phyloP scores from a whole-genome alignment of 306 rosid species.

The Argentina anserina region DNA sequence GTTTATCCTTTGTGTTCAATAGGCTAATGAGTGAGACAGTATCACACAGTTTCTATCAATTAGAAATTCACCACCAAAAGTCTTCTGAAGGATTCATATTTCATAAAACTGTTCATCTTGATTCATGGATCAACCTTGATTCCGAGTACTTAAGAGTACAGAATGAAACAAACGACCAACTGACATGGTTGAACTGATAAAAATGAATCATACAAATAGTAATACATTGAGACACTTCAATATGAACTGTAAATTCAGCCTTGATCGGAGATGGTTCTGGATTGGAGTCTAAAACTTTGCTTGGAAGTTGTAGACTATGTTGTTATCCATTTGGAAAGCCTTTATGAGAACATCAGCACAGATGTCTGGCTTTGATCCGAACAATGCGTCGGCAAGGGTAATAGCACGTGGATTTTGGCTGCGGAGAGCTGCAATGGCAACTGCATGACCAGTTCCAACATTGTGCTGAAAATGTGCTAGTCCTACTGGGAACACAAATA shows the following conservation, averaged over 20 bases:
- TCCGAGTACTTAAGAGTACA: background rate
- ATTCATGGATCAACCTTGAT: background rate
- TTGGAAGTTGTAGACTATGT: background rate
- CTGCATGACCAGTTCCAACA: constrained; percentile 7
- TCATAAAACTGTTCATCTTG: background rate
- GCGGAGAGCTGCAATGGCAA: constrained; percentile 33
- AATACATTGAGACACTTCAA: background rate
- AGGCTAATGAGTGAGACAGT: background rate
- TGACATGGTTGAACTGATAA: background rate
- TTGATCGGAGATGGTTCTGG: background rate
- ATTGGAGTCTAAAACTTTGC: constrained; percentile 23
- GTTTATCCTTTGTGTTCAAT: background rate
- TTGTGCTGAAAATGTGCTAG: constrained; percentile 33
- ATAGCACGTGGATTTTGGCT: constrained; percentile 38
- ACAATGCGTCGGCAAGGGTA: constrained; percentile 25
- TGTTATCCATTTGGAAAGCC: constrained; percentile 29
- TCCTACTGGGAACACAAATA: constrained; percentile 34
- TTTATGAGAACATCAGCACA: constrained; percentile 21
- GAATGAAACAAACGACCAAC: background rate
- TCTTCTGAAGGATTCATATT: background rate
- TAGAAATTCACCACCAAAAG: background rate
- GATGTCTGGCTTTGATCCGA: constrained; percentile 31
- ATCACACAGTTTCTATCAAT: background rate
- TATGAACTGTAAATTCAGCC: background rate
- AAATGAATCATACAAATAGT: background rate